Percentiles rank a stretch among this genome's conserved stretches.
These are phyloP conservation scores for Asterochloris sp. DNA, from an alignment of 139 green algal species.

Conservation along the genomic window DNA sequence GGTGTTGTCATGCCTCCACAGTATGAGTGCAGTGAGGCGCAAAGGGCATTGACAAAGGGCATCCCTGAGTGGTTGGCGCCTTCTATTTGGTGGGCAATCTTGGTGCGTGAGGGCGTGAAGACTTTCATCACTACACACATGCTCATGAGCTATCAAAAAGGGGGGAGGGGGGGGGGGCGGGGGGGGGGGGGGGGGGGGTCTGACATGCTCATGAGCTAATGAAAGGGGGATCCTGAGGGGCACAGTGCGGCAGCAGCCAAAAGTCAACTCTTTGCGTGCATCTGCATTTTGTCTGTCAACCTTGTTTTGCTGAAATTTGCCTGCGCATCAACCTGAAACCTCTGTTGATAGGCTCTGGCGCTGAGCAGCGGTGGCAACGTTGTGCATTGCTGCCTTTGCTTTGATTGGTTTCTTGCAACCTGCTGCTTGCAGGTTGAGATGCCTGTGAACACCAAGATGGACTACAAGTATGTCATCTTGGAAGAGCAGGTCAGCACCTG, in stretches of 20 bases:
- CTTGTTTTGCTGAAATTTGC: no score
- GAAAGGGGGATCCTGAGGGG: neutral
- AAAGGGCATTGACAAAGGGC: neutral
- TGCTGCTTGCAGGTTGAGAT: slow-evolving; percentile 70
- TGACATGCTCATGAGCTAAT: neutral
- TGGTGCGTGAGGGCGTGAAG: no score
- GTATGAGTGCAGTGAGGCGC: neutral
- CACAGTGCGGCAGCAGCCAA: neutral
- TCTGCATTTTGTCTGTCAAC: no score
- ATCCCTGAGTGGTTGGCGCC: neutral
- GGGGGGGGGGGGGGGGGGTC: no score
- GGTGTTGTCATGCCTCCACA: neutral
- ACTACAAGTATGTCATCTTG: slow-evolving; percentile 95
- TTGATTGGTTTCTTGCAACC: neutral
- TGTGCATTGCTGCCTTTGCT: neutral
- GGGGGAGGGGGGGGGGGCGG: no score
- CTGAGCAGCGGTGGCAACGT: no score
- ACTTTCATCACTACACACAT: no score
- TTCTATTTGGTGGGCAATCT: neutral
- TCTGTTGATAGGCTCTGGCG: no score
- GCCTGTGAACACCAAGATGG: slow-evolving; percentile 67
- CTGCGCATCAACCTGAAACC: no score
- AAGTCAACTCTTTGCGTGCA: neutral
- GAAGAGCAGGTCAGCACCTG: slow-evolving; percentile 75
- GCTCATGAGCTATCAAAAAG: neutral